These are phyloP conservation scores for Mariannaea elegans DNA, from an alignment of 2,329 filamentous ascomycete species.

Conservation along the genomic window DNA sequence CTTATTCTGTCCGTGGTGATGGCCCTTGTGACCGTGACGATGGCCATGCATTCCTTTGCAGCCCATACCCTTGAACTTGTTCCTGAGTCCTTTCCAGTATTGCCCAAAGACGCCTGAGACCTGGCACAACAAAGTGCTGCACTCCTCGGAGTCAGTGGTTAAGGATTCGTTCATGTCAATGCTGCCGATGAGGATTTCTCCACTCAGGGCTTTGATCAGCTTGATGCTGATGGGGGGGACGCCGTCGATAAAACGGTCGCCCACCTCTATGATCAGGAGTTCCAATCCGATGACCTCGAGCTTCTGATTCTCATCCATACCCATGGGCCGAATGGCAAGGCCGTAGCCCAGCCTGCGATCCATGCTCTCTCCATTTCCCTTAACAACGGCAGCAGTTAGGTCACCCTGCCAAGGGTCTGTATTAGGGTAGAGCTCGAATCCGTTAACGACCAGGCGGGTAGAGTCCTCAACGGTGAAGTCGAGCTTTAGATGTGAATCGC, in stretches of 20 bases:
- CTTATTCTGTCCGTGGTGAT: slow-evolving; percentile 30
- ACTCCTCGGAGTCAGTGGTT: slow-evolving; percentile 31
- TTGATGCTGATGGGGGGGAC: slow-evolving; percentile 67
- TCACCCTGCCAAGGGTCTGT: slow-evolving; percentile 55
- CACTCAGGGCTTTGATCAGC: slow-evolving; percentile 66
- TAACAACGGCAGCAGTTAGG: slow-evolving; percentile 57
- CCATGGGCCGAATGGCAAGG: slow-evolving; percentile 52
- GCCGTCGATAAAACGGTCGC: slow-evolving; percentile 61
- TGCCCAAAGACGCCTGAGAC: slow-evolving; percentile 50
- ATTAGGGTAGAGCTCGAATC: slow-evolving; percentile 66
- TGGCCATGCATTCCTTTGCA: slow-evolving; percentile 38
- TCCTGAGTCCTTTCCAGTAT: slow-evolving; percentile 40
- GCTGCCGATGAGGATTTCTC: slow-evolving; percentile 63
- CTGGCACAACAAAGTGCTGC: slow-evolving; percentile 61
- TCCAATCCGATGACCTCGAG: slow-evolving; percentile 63
- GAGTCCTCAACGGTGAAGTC: slow-evolving; percentile 61
- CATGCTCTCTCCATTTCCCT: slow-evolving; percentile 48
- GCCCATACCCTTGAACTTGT: slow-evolving; percentile 35
- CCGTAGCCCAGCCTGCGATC: slow-evolving; percentile 59
- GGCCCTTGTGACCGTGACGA: slow-evolving; percentile 8
- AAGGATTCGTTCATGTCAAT: slow-evolving; percentile 50
- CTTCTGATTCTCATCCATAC: slow-evolving; percentile 59
- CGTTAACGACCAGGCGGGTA: slow-evolving; percentile 65
- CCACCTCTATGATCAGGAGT: slow-evolving; percentile 69
- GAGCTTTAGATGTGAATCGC: slow-evolving; percentile 58